Percentiles rank a stretch among this genome's conserved stretches.
phyloP scores from a whole-genome alignment of 2,329 filamentous ascomycete species.

The Aspergillus ibericus region DNA sequence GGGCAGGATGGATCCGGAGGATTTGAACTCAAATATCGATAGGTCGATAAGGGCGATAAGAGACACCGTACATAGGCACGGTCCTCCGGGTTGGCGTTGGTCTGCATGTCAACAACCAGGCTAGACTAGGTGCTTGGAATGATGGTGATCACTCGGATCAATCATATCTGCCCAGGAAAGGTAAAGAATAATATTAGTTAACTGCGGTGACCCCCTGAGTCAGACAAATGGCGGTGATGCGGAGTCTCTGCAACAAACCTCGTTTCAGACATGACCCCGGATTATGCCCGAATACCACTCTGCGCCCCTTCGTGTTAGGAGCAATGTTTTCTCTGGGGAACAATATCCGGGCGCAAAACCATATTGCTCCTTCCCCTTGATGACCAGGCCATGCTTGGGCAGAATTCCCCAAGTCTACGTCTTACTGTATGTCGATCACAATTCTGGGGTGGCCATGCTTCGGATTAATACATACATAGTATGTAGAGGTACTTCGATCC shows the following conservation, averaged over 20 bases:
- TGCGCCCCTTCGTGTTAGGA: neutral
- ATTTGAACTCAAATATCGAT: conserved; percentile 8
- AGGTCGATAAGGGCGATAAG: conserved; percentile 16
- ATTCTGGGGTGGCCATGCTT: neutral
- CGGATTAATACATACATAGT: too few relatives aligned
- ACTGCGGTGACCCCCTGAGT: conserved; percentile 15
- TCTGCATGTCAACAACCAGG: neutral
- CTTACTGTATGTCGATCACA: neutral
- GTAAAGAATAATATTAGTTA: neutral
- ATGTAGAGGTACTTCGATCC: too few relatives aligned
- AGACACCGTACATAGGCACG: neutral
- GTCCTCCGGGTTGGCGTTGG: neutral
- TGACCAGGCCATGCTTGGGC: neutral
- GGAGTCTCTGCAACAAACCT: conserved; percentile 12
- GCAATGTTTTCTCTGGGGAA: conserved; percentile 1
- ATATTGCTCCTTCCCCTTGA: neutral
- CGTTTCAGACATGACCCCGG: conserved; percentile 19
- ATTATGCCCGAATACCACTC: conserved; percentile 8
- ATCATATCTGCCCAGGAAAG: neutral
- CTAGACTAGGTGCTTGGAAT: neutral
- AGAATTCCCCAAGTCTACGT: neutral
- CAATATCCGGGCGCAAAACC: neutral
- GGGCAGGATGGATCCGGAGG: conserved; percentile 16
- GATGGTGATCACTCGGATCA: neutral
- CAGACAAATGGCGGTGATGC: conserved; percentile 21